Evolutionary conservation across 2,329 filamentous ascomycete species (phyloP), one percentile per base, ranked within the genome.

Genomic region (Parascedosporium putredinis): DNA sequence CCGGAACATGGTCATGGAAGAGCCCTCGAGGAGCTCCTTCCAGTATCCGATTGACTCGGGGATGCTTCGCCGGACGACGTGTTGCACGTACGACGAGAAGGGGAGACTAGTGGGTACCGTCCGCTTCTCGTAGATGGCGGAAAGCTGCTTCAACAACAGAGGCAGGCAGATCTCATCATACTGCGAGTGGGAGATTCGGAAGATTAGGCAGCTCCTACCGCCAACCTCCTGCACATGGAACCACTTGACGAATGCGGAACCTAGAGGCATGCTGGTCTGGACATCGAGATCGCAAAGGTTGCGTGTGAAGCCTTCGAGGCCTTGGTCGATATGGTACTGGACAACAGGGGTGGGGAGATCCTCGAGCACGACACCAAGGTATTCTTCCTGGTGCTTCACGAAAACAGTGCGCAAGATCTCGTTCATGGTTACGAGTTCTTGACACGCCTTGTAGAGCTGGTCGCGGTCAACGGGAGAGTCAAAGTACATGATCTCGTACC

Each of bases 151-250:
- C 51, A 84, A 72, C 18, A 84, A 71, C n/a, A 72, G 66, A 0
- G 79, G 76, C 7, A 85, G 70, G 55, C 77, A 84, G 20, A 85
- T 79, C 54, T 82, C 82, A 55, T 86, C 82, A 58, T 84, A 85
- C 55, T 85, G 81, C 1, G 81, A 78, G 60, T 86, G 82, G 0
- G 81, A 84, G 50, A 86, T 74, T 50, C 81, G 75, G 59, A 83
- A 72, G 52, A 76, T 65, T 12, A 84, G 73, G 45, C 65, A 70
- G 29, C 64, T 68, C 25, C 59, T 55, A 16, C 56, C 58, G 33
- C 59, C 45, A 36, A 58, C 50, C 53, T 58, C 57, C 50, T 68
- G 66, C 40, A 79, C 65, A 42, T 76, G 70, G 55, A 78, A 72
- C 67, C 78, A 81, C 53, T 79, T 78, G 50, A 78, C 71, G 53